These are phyloP conservation scores for Heteromeles arbutifolia DNA, from an alignment of 306 rosid species.

Conservation along the genomic window DNA sequence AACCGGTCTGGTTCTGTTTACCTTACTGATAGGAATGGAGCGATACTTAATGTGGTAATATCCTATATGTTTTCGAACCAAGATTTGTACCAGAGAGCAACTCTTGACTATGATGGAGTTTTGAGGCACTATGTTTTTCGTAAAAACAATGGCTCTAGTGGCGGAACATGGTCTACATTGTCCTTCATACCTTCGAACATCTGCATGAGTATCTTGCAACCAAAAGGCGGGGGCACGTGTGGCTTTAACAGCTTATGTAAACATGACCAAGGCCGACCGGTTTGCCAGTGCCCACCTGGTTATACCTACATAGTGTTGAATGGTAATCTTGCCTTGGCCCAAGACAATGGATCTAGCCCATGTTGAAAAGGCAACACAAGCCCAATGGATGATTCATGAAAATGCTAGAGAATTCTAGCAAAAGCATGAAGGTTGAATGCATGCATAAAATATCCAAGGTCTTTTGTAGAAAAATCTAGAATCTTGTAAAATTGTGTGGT, in stretches of 20 bases:
- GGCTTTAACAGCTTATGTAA: slow-evolving; percentile 25
- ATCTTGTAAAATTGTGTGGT: too few relatives aligned
- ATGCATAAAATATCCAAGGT: too few relatives aligned
- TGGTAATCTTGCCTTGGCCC: too few relatives aligned
- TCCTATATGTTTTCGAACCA: not conserved
- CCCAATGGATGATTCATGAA: too few relatives aligned
- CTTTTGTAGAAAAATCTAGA: too few relatives aligned
- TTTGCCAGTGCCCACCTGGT: not conserved
- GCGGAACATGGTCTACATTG: not conserved
- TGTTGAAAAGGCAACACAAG: too few relatives aligned
- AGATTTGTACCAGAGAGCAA: slow-evolving; percentile 38
- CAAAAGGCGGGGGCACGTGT: slow-evolving; percentile 22
- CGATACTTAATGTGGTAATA: not conserved
- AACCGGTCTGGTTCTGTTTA: slow-evolving; percentile 30
- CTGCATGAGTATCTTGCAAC: not conserved
- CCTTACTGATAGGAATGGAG: not conserved
- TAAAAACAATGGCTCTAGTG: slow-evolving; percentile 2
- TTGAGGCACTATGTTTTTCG: slow-evolving; percentile 38
- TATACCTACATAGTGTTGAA: not conserved
- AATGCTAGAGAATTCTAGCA: too few relatives aligned
- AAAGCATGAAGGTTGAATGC: too few relatives aligned
- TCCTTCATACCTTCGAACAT: slow-evolving; percentile 22
- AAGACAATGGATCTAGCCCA: too few relatives aligned
- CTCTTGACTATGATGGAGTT: slow-evolving; percentile 51
- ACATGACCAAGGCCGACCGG: slow-evolving; percentile 2